Evolutionary conservation across 148 eudicot genomes (phyloP).

Genomic region (Rhododendron griersonianum): DNA sequence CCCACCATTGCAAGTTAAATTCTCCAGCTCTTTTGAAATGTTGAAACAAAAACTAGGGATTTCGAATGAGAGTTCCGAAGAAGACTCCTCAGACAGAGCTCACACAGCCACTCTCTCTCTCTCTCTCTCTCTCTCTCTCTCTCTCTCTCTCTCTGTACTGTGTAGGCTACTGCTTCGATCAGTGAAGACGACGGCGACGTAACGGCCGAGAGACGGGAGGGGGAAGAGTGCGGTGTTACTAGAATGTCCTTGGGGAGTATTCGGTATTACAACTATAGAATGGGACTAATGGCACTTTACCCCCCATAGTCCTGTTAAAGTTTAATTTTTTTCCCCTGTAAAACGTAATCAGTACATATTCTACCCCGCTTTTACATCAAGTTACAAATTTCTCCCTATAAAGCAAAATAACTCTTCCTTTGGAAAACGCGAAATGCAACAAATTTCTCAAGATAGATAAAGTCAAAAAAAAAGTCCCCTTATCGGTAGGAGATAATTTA

Average conservation of each 20-base stretch:
- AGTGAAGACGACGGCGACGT: slow-evolving; percentile 21
- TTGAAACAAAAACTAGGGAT: not conserved
- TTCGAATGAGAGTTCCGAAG: not conserved
- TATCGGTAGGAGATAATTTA: not conserved
- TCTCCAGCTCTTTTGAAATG: not conserved
- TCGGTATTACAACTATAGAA: not conserved
- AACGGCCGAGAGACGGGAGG: slow-evolving; percentile 10
- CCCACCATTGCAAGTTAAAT: slow-evolving; percentile 47
- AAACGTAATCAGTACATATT: not conserved
- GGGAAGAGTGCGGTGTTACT: slow-evolving; percentile 10
- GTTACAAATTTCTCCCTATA: not conserved
- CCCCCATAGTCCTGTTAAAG: not conserved
- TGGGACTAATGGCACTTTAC: not conserved
- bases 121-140: slow-evolving; percentile 10
- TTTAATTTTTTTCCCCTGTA: not conserved
- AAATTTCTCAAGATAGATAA: not conserved
- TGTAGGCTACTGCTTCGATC: not conserved
- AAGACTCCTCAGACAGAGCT: not conserved
- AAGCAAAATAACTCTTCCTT: not conserved
- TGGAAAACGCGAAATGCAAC: not conserved
- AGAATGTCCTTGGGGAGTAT: slow-evolving; percentile 9
- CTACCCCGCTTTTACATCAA: not conserved
- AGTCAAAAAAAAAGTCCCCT: not conserved
- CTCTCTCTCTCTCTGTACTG: slow-evolving; percentile 1
- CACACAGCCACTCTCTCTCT: not conserved